Evolutionary conservation across 2,329 filamentous ascomycete species (phyloP), one percentile per base, ranked within the genome.

Genomic region (Clarireedia hainanense): DNA sequence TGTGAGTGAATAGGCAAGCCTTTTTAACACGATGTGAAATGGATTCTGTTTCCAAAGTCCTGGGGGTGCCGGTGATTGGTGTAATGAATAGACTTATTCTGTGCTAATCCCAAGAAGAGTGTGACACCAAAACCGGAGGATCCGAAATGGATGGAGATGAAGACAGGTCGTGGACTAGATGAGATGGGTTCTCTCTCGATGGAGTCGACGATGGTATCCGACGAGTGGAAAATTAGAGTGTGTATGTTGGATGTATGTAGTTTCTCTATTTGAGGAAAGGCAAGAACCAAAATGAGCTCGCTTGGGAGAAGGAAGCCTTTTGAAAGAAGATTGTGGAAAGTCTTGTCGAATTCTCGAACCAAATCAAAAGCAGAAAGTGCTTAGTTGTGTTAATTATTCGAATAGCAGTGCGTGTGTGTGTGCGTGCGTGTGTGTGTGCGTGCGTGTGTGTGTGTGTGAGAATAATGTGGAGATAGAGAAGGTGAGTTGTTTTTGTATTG

Each of bases 381-480:
- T 46, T 46, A 46, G 26, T 5, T 46, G 43, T 46, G 23, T 24
- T 12, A 45, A 23, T 23, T 20, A 20, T 40, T 40, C 37, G 17
- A 40, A 26, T 26, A 27, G 14, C 24, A 12, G 23, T 46, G 10
- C 23, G 17, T 46, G 17, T 43, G n/a, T 43, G n/a, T 43, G 9
- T 40, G 14, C 36, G 7, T 37, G n/a, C 23, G n/a, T 43, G 9
- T 40, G 14, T 3, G 7, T 37, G 9, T 37, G 15, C 0, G 15
- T 37, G 14, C 6, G 37, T 40, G 37, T 6, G 37, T n/a, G 37
- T 5, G 40, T 9, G 15, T 2, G 14, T 42, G 14, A 20, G 43
- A 46, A 46, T 46, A 46, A 45, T 46, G 43, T 46, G 43, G 43
- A 46, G 43, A 46, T 45, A 46, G 43, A 46, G 43, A 26, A 46